phyloP scores from a whole-genome alignment of 768 basidiomycete species.

The Collybiopsis luxurians region DNA sequence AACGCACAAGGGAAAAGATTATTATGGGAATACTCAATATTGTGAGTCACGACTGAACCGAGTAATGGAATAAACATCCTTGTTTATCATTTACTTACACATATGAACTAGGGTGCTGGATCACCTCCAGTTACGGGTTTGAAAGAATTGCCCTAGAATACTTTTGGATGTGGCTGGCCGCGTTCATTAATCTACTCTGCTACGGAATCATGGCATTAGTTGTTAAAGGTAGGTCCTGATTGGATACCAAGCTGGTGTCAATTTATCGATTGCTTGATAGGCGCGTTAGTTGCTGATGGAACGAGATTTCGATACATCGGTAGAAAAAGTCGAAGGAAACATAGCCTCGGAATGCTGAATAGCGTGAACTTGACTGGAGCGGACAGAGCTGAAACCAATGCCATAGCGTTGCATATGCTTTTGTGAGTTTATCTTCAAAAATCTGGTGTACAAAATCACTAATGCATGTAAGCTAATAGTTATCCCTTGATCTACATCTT shows the following conservation, averaged over 20 bases:
- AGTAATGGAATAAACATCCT: not conserved
- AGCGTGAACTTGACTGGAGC: not conserved
- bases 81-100: not conserved
- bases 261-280: conserved; percentile 6
- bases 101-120: conserved; percentile 42
- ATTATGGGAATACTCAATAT: conserved; percentile 34
- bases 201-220: conserved; percentile 37
- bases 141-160: conserved; percentile 41
- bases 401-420: conserved; percentile 34
- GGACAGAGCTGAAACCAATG: conserved; percentile 5
- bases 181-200: conserved; percentile 31
- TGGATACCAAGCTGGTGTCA: too few relatives aligned
- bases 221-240: conserved; percentile 19
- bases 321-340: not conserved
- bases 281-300: conserved; percentile 24
- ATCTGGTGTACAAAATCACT: too few relatives aligned
- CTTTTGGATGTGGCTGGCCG: conserved; percentile 41
- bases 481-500: conserved; percentile 39
- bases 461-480: too few relatives aligned
- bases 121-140: conserved; percentile 23
- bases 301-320: conserved; percentile 19
- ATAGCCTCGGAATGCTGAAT: not conserved
- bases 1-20: conserved; percentile 26
- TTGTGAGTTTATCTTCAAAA: conserved; percentile 29
- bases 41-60: conserved; percentile 16